These are phyloP conservation scores for Pyrenophora graminea DNA, from an alignment of 2,329 filamentous ascomycete genomes.

Conservation along the genomic window DNA sequence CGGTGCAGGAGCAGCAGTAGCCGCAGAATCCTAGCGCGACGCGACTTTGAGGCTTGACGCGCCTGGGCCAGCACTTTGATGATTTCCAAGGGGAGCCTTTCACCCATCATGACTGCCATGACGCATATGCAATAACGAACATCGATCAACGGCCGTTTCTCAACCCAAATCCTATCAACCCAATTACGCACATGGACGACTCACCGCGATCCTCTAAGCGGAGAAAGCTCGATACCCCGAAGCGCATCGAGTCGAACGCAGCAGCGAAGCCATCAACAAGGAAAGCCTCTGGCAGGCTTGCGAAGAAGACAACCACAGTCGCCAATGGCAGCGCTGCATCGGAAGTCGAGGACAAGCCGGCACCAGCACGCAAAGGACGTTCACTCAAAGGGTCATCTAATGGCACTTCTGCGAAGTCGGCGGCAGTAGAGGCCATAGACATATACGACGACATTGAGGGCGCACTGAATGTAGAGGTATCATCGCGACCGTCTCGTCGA, in stretches of 20 bases:
- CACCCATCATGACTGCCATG: slow-evolving; percentile 12
- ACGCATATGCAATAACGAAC: slow-evolving; percentile 2
- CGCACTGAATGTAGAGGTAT: slow-evolving; percentile 39
- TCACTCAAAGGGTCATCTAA: slow-evolving; percentile 15
- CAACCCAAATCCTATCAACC: not conserved
- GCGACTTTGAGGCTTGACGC: slow-evolving; percentile 20
- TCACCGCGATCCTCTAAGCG: slow-evolving; percentile 44
- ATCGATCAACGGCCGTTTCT: not conserved
- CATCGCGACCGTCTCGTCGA: slow-evolving; percentile 7
- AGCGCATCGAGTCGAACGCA: slow-evolving; percentile 28
- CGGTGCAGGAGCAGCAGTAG: slow-evolving; percentile 13
- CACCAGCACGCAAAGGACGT: slow-evolving; percentile 12
- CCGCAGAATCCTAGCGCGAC: slow-evolving; percentile 22
- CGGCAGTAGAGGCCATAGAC: slow-evolving; percentile 32
- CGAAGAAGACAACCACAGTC: slow-evolving; percentile 21
- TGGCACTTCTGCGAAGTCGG: slow-evolving; percentile 13
- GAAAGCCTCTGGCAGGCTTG: slow-evolving; percentile 28
- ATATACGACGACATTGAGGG: slow-evolving; percentile 53
- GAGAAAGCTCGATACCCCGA: slow-evolving; percentile 41
- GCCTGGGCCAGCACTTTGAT: slow-evolving; percentile 15
- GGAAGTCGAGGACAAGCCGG: slow-evolving; percentile 14
- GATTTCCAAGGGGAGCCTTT: slow-evolving; percentile 1
- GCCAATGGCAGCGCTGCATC: slow-evolving; percentile 14
- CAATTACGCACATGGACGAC: slow-evolving; percentile 33
- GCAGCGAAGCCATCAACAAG: slow-evolving; percentile 23